phyloP scores from a whole-genome alignment of 2,329 filamentous ascomycete genomes.

The Phoma sp. region DNA sequence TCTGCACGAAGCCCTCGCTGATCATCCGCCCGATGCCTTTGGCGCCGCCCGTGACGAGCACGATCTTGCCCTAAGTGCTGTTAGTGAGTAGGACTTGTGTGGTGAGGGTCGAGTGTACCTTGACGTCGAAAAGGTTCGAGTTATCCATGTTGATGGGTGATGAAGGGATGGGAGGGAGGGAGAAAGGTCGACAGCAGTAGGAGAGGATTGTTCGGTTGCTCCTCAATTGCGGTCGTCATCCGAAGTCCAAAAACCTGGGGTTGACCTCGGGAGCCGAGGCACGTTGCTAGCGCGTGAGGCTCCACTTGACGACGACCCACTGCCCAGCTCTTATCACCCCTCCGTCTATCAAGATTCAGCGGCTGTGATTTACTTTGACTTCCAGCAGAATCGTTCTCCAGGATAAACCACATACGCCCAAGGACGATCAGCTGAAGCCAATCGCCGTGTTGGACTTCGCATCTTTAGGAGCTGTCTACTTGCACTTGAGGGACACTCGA shows the following conservation, averaged over 20 bases:
- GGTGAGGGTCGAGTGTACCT: constrained; percentile 26
- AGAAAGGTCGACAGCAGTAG: background rate
- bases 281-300: background rate
- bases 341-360: too few relatives aligned
- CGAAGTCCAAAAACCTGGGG: constrained; percentile 26
- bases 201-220: constrained; percentile 7
- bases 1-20: constrained; percentile 67
- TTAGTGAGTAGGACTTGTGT: constrained; percentile 3
- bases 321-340: too few relatives aligned
- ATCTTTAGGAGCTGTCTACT: too few relatives aligned
- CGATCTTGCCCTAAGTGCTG: constrained; percentile 48
- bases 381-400: too few relatives aligned
- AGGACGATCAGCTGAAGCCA: too few relatives aligned
- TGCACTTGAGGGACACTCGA: too few relatives aligned
- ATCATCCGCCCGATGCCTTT: constrained; percentile 74
- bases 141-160: constrained; percentile 40
- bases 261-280: constrained; percentile 30
- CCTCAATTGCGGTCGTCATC: constrained; percentile 14
- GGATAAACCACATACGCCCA: too few relatives aligned
- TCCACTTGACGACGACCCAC: too few relatives aligned
- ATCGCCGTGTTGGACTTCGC: too few relatives aligned
- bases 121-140: constrained; percentile 46
- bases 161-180: background rate
- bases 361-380: too few relatives aligned
- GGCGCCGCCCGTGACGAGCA: constrained; percentile 55